phyloP scores from a whole-genome alignment of 78 protist species.

The Pigoraptor vietnamica region DNA sequence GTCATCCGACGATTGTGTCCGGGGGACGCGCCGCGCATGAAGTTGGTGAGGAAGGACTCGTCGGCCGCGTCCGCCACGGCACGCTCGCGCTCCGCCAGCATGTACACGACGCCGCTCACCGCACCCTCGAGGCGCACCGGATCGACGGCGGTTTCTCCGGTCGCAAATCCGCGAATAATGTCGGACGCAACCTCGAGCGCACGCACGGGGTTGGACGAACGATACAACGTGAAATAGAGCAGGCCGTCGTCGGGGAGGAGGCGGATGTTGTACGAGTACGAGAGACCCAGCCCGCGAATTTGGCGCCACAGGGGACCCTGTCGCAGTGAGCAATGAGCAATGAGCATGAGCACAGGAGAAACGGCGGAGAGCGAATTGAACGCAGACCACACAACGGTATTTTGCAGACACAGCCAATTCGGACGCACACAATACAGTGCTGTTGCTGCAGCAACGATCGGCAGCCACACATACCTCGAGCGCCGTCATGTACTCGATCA shows the following conservation, averaged over 20 bases:
- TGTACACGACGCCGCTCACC: not conserved
- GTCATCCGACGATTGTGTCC: no score
- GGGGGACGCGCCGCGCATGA: no score
- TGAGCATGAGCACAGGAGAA: no score
- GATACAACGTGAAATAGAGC: constrained; percentile 1
- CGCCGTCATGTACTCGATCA: constrained; percentile 11
- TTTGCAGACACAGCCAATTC: no score
- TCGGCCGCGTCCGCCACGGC: not conserved
- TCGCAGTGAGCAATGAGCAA: no score
- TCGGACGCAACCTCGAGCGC: not conserved
- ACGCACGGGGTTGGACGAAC: not conserved
- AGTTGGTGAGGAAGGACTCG: not conserved
- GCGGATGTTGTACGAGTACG: constrained; percentile 28
- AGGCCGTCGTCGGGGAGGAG: constrained; percentile 23
- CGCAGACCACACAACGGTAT: no score
- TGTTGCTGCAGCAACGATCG: no score
- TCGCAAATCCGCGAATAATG: not conserved
- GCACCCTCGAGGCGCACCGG: not conserved
- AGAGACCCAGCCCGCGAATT: constrained; percentile 55
- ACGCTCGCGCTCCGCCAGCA: not conserved
- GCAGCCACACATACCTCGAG: no score
- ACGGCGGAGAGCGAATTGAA: no score
- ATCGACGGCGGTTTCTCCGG: not conserved
- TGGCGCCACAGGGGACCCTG: constrained; percentile 53
- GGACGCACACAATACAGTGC: no score